Base-by-base conservation (phyloP, 2,329 filamentous ascomycete genomes). In the Periconia sp. region DNA sequence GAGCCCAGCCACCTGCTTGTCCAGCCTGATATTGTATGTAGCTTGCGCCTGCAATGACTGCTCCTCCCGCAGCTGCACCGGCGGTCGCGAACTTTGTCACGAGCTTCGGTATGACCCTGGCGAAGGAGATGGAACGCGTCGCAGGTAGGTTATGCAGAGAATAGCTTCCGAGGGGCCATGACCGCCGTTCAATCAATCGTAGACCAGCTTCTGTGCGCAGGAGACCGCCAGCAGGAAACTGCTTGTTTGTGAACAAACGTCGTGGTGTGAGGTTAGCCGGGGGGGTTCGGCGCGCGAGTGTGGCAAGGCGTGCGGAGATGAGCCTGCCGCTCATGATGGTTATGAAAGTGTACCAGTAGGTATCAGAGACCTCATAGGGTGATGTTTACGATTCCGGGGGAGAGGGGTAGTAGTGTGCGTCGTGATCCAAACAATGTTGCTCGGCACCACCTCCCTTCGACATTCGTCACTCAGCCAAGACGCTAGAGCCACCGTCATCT, bases 1-100 rank as follows among this genome's bases (percentile, higher is more conserved):
- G 78, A 3, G 85, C 87, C 70, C 87, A 92, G 46, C 82, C 89
- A 46, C 87, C 88, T 16, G 88, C 87, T 76, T 90, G 88, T 42
- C 86, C 85, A 51, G 94, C 92, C 72, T 99, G 94, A 68, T 99
- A 97, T 68, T 99, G 94, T 35, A 99, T 75, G 80, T 96, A 99
- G 18, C 91, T 91, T 46, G 95, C 75, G 3, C 88, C 89, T 11
- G 89, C 92, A 54, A 99, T 82, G 63, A 91, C 89, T 33, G 92
- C 82, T 29, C 90, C 91, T 29, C 92, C 94, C 61, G 96, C 92
- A 75, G 96, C 87, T 44, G 94, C 94, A 15, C 94, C 94, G 40
- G 96, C 78, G 43, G 91, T 84, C 24, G 86, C 81, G 57, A 99
- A 87, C 75, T 96, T 99, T 64, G 94, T 73, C n/a, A 94, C 85